A percentile compares a stretch with the other conserved stretches of the same genome.
These are phyloP conservation scores for Pythium rhizo-oryzae DNA, from an alignment of 352 stramenopile species.

Conservation along the genomic window DNA sequence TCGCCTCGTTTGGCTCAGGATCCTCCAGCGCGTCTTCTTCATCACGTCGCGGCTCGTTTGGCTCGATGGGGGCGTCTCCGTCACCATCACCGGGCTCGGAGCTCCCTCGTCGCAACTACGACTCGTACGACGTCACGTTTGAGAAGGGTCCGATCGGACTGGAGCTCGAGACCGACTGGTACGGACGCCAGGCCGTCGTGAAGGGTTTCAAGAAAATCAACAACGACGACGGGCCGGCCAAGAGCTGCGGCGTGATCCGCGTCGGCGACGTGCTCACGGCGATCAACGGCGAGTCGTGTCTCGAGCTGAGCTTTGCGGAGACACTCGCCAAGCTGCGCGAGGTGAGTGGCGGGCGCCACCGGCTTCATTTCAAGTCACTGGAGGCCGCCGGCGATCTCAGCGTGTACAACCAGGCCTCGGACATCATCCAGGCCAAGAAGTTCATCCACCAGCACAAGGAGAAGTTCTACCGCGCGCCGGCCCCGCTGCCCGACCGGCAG, in stretches of 20 bases:
- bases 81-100: constrained; percentile 11
- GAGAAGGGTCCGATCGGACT: constrained; percentile 62
- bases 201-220: constrained; percentile 65
- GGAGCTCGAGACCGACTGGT: constrained; percentile 77
- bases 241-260: constrained; percentile 63
- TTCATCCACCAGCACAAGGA: constrained; percentile 85
- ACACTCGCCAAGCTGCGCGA: constrained; percentile 50
- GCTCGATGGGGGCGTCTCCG: constrained; percentile 8
- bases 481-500: constrained; percentile 25
- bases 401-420: constrained; percentile 60
- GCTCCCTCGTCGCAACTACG: constrained; percentile 45
- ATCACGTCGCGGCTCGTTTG: constrained; percentile 22
- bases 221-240: constrained; percentile 52
- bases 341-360: constrained; percentile 45
- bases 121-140: constrained; percentile 75
- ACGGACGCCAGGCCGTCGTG: constrained; percentile 68
- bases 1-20: constrained; percentile 24
- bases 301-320: constrained; percentile 68
- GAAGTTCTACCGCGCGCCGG: constrained; percentile 52
- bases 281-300: constrained; percentile 70
- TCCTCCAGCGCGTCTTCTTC: constrained; percentile 5
- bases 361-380: constrained; percentile 78
- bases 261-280: constrained; percentile 74
- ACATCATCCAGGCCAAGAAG: constrained; percentile 65
- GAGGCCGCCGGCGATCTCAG: constrained; percentile 66